Conservation (phyloP, 2,329 filamentous ascomycete species). For the Penicillium sp. region DNA sequence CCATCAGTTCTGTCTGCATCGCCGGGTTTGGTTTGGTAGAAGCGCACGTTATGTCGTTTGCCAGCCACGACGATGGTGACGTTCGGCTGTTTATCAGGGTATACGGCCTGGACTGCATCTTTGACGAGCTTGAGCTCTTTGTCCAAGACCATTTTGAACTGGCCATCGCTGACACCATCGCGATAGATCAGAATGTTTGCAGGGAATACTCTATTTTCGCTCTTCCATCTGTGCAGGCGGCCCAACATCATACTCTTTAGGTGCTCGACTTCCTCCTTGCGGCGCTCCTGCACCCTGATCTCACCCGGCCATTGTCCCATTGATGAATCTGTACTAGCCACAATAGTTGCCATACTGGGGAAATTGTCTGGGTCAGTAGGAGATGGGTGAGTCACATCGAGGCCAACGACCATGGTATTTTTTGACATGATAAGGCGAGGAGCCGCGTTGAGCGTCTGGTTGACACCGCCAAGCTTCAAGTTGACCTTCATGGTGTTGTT, state of each 20-base stretch:
- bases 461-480: conserved; percentile 70
- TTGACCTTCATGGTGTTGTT: conserved; percentile 77
- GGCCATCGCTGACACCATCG: conserved; percentile 83
- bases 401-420: conserved; percentile 79
- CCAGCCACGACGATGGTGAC: conserved; percentile 74
- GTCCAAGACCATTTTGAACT: conserved; percentile 66
- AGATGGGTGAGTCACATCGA: conserved; percentile 86
- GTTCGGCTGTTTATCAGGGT: conserved; percentile 55
- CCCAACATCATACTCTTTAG: conserved; percentile 60
- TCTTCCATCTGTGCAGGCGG: conserved; percentile 64
- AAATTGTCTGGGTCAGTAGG: conserved; percentile 54
- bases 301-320: conserved; percentile 74
- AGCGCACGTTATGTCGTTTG: conserved; percentile 83
- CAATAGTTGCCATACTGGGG: conserved; percentile 75
- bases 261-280: conserved; percentile 66
- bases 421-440: conserved; percentile 59
- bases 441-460: conserved; percentile 59
- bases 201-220: conserved; percentile 58
- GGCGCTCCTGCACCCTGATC: conserved; percentile 50
- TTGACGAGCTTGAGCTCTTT: conserved; percentile 57
- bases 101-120: conserved; percentile 59
- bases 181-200: conserved; percentile 78
- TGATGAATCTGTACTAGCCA: conserved; percentile 66
- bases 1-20: conserved; percentile 37
- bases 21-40: conserved; percentile 62